A percentile compares a stretch with the other conserved stretches of the same genome.
Evolutionary conservation across 1,284 basidiomycete genomes (phyloP).

Genomic region (Ustilago trichophora): DNA sequence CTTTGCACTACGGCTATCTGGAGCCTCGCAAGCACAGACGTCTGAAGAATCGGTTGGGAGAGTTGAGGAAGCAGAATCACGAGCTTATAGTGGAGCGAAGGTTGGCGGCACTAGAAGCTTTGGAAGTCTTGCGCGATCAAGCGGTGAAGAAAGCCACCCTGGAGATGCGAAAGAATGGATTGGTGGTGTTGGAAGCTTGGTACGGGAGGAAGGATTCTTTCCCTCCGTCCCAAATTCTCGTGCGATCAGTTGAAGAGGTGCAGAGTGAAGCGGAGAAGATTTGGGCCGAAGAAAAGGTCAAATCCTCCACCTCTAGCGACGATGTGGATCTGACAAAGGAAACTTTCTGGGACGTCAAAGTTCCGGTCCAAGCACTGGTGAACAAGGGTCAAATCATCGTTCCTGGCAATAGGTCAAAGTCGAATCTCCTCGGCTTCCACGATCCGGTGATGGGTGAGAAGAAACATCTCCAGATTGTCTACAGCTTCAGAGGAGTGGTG

Average conservation of each 20-base stretch:
- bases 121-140: conserved; percentile 68
- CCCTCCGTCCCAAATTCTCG: conserved; percentile 11
- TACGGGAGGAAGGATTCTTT: conserved; percentile 69
- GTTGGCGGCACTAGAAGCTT: conserved; percentile 73
- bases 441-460: conserved; percentile 76
- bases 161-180: conserved; percentile 69
- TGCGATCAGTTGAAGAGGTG: not conserved
- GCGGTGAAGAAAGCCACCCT: conserved; percentile 66
- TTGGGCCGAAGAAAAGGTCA: conserved; percentile 4
- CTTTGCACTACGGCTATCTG: conserved; percentile 73
- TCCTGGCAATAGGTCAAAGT: conserved; percentile 76
- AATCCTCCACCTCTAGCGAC: not conserved
- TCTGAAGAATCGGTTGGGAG: conserved; percentile 67
- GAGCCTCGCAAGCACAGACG: conserved; percentile 71
- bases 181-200: conserved; percentile 77
- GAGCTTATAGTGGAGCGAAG: conserved; percentile 73
- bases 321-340: conserved; percentile 6
- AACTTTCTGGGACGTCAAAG: conserved; percentile 77
- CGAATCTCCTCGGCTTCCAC: conserved; percentile 77
- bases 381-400: conserved; percentile 81
- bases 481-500: conserved; percentile 76
- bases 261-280: not conserved
- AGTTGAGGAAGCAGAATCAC: conserved; percentile 72
- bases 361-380: conserved; percentile 83
- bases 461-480: conserved; percentile 77